Conservation (phyloP, 331 rosid genomes). For the Telfairia occidentalis region DNA sequence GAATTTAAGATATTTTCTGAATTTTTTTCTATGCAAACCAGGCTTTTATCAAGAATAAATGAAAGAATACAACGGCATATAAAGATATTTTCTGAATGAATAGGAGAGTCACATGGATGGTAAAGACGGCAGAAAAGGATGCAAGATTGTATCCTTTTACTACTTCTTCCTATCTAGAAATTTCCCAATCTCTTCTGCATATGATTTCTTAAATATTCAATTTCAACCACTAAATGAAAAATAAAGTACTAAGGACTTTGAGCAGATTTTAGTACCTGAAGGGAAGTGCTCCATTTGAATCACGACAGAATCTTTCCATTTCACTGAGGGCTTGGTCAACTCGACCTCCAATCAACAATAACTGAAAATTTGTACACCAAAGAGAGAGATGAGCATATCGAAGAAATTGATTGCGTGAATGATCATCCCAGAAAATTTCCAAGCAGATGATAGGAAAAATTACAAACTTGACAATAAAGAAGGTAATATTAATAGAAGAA, state of each 20-base stretch:
- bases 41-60: too few species aligned
- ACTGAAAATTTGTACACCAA: conserved; percentile 26
- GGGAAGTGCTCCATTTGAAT: conserved; percentile 34
- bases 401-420: not conserved
- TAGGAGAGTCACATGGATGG: not conserved
- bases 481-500: not conserved
- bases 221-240: not conserved
- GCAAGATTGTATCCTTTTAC: not conserved
- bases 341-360: conserved; percentile 63
- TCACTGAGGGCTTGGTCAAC: conserved; percentile 42
- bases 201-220: not conserved
- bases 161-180: not conserved
- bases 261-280: conserved; percentile 27
- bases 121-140: not conserved
- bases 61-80: too few species aligned
- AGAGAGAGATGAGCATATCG: conserved; percentile 1
- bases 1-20: not conserved
- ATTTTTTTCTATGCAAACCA: too few species aligned
- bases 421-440: not conserved
- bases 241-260: not conserved
- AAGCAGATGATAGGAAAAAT: not conserved
- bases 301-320: conserved; percentile 38
- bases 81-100: too few species aligned
- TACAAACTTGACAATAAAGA: not conserved
- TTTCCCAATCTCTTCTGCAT: not conserved